Evolutionary conservation across 2,329 filamentous ascomycete species (phyloP), one percentile per base, ranked within the genome.

Genomic region (Cladosporium phlei): DNA sequence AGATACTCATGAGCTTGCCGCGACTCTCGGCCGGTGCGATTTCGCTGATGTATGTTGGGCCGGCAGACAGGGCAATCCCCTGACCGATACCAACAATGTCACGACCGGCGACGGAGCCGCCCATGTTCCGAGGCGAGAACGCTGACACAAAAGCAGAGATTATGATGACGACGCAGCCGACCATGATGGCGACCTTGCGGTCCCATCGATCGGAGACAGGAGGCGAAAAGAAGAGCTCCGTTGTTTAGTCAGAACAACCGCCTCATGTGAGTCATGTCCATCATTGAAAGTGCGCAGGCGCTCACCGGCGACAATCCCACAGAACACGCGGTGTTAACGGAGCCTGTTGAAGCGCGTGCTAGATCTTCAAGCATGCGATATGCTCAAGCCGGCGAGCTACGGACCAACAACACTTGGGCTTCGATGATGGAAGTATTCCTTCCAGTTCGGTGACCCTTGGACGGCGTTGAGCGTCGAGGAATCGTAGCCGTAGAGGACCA

Each of bases 181-280:
- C 46, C 42, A 66, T 68, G 46, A 72, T 68, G 5, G 58, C 58
- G n/a, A 55, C 55, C 53, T 69, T 69, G 34, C 67, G 62, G 12
- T 67, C 66, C 35, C 59, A 65, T 51, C 61, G 47, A 47, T 70
- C 66, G 3, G 66, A 65, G 1, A 37, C 37, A 7, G 48, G 24
- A 11, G 49, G 49, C 12, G 51, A 47, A 19, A 47, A 34, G 22
- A 69, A 61, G 16, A 39, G 22, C 9, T 20, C 33, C 22, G 33
- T 22, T 10, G 4, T 24, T 25, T 25, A 25, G 24, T 25, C 5
- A 33, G 14, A 19, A n/a, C n/a, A n/a, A n/a, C n/a, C n/a, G n/a
- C n/a, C n/a, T n/a, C n/a, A n/a, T n/a, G n/a, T n/a, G n/a, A n/a
- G n/a, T n/a, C n/a, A n/a, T n/a, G n/a, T n/a, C n/a, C n/a, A n/a